Base-by-base conservation (phyloP, 2,329 filamentous ascomycete genomes). In the Sporothrix humicola region DNA sequence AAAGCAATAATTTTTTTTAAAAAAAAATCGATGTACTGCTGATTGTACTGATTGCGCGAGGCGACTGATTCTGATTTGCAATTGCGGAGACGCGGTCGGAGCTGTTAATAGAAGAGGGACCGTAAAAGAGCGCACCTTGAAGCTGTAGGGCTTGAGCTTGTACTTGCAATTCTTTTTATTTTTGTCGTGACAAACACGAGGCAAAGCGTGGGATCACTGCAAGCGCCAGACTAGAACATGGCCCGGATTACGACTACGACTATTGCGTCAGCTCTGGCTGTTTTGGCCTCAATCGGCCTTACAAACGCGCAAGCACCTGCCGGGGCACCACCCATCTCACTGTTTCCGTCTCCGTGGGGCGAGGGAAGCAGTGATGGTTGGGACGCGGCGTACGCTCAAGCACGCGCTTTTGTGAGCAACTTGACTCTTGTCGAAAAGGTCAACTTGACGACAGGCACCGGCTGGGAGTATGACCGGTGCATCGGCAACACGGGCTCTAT, bases 401-500 rank as follows among this genome's bases (percentile, higher is more conserved):
- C 92, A 0, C 85, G 87, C 59, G 86, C 86, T 8, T 91, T 93
- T 75, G 91, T 94, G 23, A 86, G 86, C 46, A 85, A 90, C 77
- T 83, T 94, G 79, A 93, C 91, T 1, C 82, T 93, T 69, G 82
- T 88, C 5, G 92, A 94, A 81, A 94, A 94, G 81, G 90, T 93
- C 79, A 93, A 94, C 79, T 81, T 94, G 75, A 93, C 92, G 4
- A 93, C 91, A 6, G 91, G 92, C 76, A 87, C 89, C 66, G 91
- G 91, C 79, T 73, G 72, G 72, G 72, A 75, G 69, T 66, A 46
- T 10, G 73, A 72, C 23, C 71, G 77, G n/a, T 83, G 82, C 72
- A 79, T 81, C 4, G 82, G 82, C 17, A 80, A 79, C 54, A 81
- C 81, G 8, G 80, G 80, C 3, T 83, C 87, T 15, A 84, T 90